phyloP scores from a whole-genome alignment of 1,284 basidiomycete genomes.

The Rhodotorula sp. region DNA sequence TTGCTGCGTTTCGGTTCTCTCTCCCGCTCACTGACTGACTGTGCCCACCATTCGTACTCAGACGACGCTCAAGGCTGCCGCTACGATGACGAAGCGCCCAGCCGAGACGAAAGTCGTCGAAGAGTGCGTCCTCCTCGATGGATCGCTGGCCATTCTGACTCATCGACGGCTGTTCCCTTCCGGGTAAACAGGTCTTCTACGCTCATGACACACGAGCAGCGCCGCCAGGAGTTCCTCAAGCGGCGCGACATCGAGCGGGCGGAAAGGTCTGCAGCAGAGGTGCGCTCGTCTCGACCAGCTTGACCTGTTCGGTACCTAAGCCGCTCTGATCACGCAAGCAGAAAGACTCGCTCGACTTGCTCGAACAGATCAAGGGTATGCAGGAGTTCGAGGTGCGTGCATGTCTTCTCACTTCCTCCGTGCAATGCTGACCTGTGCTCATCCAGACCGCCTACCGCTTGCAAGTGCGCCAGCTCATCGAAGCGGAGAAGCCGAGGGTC shows the following conservation, averaged over 20 bases:
- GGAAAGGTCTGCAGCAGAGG: not conserved
- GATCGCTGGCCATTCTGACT: no score
- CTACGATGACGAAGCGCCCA: not conserved
- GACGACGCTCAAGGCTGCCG: not conserved
- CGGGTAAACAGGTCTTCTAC: no score
- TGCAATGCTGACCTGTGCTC: not conserved
- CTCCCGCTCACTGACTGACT: not conserved
- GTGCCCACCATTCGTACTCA: not conserved
- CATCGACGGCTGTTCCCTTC: no score
- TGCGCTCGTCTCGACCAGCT: not conserved
- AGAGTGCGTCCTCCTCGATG: not conserved
- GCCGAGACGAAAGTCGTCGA: not conserved
- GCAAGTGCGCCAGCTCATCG: not conserved
- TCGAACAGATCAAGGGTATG: conserved; percentile 13
- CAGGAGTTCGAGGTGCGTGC: conserved; percentile 18
- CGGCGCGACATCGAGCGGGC: no score
- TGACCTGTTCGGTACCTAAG: not conserved
- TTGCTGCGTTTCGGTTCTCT: not conserved
- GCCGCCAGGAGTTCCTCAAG: no score
- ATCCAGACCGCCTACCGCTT: not conserved
- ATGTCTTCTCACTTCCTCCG: not conserved
- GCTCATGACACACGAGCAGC: no score
- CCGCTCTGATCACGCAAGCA: not conserved
- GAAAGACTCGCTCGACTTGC: conserved; percentile 8
- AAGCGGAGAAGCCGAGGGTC: not conserved